Percentiles rank a stretch among this genome's conserved stretches.
phyloP scores from a whole-genome alignment of 2,329 filamentous ascomycete species.

The Canariomyces notabilis region DNA sequence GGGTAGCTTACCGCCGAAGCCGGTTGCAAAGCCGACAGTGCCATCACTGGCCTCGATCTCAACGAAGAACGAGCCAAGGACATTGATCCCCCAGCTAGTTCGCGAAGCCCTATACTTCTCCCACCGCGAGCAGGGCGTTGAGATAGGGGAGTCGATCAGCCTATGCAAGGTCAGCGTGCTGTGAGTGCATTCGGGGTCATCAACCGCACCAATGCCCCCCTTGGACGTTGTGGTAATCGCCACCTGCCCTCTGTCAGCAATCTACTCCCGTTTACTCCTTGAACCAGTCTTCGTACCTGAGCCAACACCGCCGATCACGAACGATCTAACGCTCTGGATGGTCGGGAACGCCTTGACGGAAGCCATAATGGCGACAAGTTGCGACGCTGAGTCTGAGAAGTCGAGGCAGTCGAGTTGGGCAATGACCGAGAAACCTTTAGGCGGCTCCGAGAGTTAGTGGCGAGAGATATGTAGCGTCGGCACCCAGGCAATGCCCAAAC shows the following conservation, averaged over 20 bases:
- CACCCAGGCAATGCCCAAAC: background rate
- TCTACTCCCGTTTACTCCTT: background rate
- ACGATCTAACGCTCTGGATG: conserved; percentile 71
- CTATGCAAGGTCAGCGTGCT: conserved; percentile 45
- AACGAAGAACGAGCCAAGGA: conserved; percentile 84
- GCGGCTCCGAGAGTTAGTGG: background rate
- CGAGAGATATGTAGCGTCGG: conserved; percentile 14
- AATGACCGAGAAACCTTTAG: background rate
- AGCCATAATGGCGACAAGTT: conserved; percentile 35
- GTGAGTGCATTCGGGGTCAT: too few relatives aligned
- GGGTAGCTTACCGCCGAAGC: conserved; percentile 64
- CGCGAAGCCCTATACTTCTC: conserved; percentile 81
- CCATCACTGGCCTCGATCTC: conserved; percentile 86
- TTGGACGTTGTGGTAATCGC: conserved; percentile 90
- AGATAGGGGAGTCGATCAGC: conserved; percentile 88
- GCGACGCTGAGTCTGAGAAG: background rate
- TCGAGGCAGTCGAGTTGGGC: background rate
- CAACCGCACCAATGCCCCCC: conserved; percentile 56
- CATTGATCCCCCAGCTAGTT: conserved; percentile 94
- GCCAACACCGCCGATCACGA: conserved; percentile 60
- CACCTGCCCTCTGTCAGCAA: conserved; percentile 45
- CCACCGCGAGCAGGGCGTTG: conserved; percentile 87
- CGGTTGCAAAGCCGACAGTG: conserved; percentile 89
- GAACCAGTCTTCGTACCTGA: conserved; percentile 38
- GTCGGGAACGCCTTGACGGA: conserved; percentile 59